These are phyloP conservation scores for Sanghuangporus baumii DNA, from an alignment of 1,284 basidiomycete genomes.

Conservation along the genomic window DNA sequence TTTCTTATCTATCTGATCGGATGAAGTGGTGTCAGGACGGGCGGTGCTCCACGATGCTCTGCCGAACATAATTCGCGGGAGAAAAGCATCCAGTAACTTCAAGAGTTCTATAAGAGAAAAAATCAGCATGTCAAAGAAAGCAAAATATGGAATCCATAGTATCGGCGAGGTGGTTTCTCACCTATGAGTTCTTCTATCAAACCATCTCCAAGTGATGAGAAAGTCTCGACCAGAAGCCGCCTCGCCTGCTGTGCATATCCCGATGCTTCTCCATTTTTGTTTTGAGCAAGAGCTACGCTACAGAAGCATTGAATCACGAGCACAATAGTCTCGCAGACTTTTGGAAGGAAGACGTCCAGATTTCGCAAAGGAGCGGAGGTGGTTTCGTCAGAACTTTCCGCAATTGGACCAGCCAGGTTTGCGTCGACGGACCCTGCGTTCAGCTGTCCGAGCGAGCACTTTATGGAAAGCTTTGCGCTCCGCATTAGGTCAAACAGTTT, in stretches of 20 bases:
- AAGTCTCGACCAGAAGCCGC: constrained; percentile 8
- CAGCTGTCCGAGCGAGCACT: constrained; percentile 35
- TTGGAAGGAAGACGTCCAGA: constrained; percentile 62
- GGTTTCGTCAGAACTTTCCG: constrained; percentile 19
- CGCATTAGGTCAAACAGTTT: constrained; percentile 50
- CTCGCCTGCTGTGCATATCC: constrained; percentile 6
- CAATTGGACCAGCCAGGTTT: constrained; percentile 1
- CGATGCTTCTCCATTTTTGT: constrained; percentile 27
- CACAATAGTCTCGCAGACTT: constrained; percentile 75
- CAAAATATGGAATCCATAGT: neutral
- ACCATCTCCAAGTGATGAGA: neutral
- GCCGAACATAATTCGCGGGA: constrained; percentile 75
- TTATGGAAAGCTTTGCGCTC: constrained; percentile 48
- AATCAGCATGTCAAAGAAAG: neutral
- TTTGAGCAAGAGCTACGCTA: constrained; percentile 55
- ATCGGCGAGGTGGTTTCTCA: neutral
- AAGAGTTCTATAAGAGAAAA: constrained; percentile 48
- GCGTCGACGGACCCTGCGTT: neutral
- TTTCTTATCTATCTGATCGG: constrained; percentile 14
- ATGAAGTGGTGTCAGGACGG: constrained; percentile 25
- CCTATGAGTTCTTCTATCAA: constrained; percentile 15
- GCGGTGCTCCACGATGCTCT: constrained; percentile 27
- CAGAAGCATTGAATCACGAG: constrained; percentile 72
- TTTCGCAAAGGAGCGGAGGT: constrained; percentile 24
- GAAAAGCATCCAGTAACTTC: constrained; percentile 61